Evolutionary conservation across 441 rosid genomes (phyloP).

Genomic region (Gossypium lobatum): DNA sequence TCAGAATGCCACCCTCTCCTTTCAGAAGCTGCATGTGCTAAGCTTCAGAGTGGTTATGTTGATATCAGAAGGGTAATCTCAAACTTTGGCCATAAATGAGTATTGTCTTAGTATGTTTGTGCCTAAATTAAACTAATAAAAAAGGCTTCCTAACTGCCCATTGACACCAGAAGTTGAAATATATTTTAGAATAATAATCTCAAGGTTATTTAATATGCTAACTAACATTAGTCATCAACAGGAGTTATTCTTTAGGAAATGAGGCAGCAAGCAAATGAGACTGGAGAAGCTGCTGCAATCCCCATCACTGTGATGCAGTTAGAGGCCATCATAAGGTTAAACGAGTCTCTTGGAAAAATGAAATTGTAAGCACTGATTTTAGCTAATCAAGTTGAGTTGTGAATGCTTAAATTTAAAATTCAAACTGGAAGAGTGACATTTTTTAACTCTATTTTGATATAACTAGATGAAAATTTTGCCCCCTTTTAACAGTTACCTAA

Average conservation of each 20-base stretch:
- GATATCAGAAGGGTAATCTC: constrained; percentile 71
- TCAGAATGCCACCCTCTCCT: constrained; percentile 78
- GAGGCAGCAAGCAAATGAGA: constrained; percentile 94
- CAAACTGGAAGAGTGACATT: background rate
- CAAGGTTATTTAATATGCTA: background rate
- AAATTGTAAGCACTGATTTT: constrained; percentile 59
- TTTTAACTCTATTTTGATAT: background rate
- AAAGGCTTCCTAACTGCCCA: background rate
- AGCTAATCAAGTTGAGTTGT: background rate
- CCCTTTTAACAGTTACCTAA: background rate
- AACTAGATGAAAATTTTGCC: background rate
- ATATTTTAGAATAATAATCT: background rate
- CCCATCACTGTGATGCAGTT: constrained; percentile 96
- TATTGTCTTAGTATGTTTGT: background rate
- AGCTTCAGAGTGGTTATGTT: constrained; percentile 78
- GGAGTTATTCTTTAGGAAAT: constrained; percentile 47
- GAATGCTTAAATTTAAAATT: background rate
- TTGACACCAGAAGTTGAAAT: background rate
- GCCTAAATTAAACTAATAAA: background rate
- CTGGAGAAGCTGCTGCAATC: constrained; percentile 83
- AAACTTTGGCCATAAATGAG: background rate
- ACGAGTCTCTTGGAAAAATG: constrained; percentile 94
- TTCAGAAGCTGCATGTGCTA: constrained; percentile 64
- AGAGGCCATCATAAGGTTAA: constrained; percentile 86
- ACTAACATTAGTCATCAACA: background rate